A percentile compares a stretch with the other conserved stretches of the same genome.
Evolutionary conservation across 2,329 filamentous ascomycete species (phyloP).

Genomic region (Pestalotiopsis sp.): DNA sequence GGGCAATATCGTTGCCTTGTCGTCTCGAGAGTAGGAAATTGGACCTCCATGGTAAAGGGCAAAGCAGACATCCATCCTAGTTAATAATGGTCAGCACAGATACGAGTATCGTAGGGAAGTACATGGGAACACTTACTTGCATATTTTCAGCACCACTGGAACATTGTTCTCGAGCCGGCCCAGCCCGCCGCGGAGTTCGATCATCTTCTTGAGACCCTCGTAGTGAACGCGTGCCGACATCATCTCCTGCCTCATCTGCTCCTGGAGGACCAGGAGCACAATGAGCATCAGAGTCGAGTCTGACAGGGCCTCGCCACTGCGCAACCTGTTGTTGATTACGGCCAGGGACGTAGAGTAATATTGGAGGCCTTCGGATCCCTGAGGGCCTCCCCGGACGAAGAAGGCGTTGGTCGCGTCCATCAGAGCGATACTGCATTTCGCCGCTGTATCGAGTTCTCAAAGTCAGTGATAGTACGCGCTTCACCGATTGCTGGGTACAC

Average conservation of each 20-base stretch:
- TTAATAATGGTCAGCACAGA: not conserved
- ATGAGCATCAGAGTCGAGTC: slow-evolving; percentile 1
- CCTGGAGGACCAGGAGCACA: not conserved
- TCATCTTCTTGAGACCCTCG: not conserved
- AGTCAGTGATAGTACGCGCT: not conserved
- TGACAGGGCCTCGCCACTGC: not conserved
- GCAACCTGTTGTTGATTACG: not conserved
- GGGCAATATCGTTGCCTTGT: not conserved
- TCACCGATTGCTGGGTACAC: not conserved
- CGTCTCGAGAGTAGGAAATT: not conserved
- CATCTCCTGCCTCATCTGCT: not conserved
- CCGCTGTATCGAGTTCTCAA: not conserved
- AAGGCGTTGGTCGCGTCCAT: slow-evolving; percentile 7
- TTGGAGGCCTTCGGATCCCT: not conserved
- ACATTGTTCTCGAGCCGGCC: not conserved
- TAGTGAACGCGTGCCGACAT: not conserved
- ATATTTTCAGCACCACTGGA: slow-evolving; percentile 1
- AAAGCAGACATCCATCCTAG: not conserved
- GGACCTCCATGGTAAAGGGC: not conserved
- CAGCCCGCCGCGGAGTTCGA: slow-evolving; percentile 3
- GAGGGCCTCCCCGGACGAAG: not conserved
- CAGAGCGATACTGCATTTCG: not conserved
- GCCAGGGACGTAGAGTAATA: not conserved
- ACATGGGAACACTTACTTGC: not conserved
- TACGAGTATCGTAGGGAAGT: not conserved